Conservation (phyloP, 2,329 filamentous ascomycete genomes). For the Sporothrix brasiliensis region DNA sequence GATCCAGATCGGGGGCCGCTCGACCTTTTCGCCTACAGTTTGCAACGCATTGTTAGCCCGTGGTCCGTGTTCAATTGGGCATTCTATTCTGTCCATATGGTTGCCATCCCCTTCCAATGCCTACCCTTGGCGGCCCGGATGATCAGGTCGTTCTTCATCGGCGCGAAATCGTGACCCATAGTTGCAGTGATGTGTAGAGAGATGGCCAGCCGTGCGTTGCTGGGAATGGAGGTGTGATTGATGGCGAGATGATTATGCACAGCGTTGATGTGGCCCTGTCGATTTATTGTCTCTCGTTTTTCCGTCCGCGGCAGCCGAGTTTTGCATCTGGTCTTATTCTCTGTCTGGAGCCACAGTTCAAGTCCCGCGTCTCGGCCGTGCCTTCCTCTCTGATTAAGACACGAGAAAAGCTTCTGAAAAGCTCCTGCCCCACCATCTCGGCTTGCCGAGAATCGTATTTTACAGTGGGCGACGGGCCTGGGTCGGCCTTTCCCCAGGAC, state of each 20-base stretch:
- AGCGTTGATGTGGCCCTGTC: background rate
- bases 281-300: background rate
- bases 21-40: slow-evolving; percentile 75
- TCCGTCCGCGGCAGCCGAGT: slow-evolving; percentile 2
- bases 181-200: slow-evolving; percentile 6
- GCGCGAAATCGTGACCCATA: slow-evolving; percentile 75
- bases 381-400: slow-evolving; percentile 17
- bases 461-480: slow-evolving; percentile 26
- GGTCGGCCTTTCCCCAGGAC: slow-evolving; percentile 21
- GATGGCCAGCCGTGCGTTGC: slow-evolving; percentile 20
- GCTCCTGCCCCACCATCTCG: slow-evolving; percentile 23
- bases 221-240: slow-evolving; percentile 23
- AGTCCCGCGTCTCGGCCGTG: background rate
- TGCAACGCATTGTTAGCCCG: slow-evolving; percentile 25
- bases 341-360: background rate
- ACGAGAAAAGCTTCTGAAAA: slow-evolving; percentile 26
- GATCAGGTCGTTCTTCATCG: slow-evolving; percentile 89
- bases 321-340: slow-evolving; percentile 22
- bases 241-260: slow-evolving; percentile 17
- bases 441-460: slow-evolving; percentile 6
- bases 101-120: slow-evolving; percentile 32
- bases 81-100: background rate
- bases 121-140: slow-evolving; percentile 86
- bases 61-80: slow-evolving; percentile 31
- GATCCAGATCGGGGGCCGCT: slow-evolving; percentile 95